Evolutionary conservation across 345 rosid species (phyloP).

Genomic region (Passiflora organensis): DNA sequence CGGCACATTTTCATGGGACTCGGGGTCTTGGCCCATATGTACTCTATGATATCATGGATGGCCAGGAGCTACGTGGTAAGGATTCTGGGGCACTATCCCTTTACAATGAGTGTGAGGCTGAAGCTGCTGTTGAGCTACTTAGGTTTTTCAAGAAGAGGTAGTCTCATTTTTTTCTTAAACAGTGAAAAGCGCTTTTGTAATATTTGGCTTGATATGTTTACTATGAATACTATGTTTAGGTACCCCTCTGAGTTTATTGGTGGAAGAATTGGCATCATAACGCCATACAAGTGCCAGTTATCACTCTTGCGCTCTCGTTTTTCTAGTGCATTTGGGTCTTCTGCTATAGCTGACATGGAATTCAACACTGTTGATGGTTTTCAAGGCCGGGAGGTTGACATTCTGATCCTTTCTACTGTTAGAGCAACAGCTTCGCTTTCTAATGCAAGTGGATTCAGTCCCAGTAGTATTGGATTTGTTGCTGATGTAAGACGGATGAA

Average conservation of each 20-base stretch:
- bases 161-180: slow-evolving; percentile 1
- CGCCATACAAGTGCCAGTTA: slow-evolving; percentile 87
- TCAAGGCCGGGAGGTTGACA: slow-evolving; percentile 93
- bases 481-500: slow-evolving; percentile 95
- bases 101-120: slow-evolving; percentile 81
- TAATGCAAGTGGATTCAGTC: slow-evolving; percentile 26
- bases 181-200: not conserved
- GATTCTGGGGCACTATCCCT: slow-evolving; percentile 69
- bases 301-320: slow-evolving; percentile 72
- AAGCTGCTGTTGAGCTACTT: slow-evolving; percentile 79
- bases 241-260: slow-evolving; percentile 71
- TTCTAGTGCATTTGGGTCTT: slow-evolving; percentile 66
- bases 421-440: slow-evolving; percentile 58
- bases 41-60: slow-evolving; percentile 75
- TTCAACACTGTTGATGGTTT: slow-evolving; percentile 94
- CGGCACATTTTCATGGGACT: slow-evolving; percentile 67
- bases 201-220: not conserved
- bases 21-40: slow-evolving; percentile 72
- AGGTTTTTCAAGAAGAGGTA: slow-evolving; percentile 68
- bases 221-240: slow-evolving; percentile 30
- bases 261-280: slow-evolving; percentile 78
- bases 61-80: slow-evolving; percentile 69
- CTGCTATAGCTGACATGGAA: slow-evolving; percentile 70
- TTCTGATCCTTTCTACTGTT: slow-evolving; percentile 84
- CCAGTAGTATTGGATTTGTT: slow-evolving; percentile 82